A percentile compares a stretch with the other conserved stretches of the same genome.
phyloP scores from a whole-genome alignment of 73 alveolate genomes.

The Symbiodinium natans region DNA sequence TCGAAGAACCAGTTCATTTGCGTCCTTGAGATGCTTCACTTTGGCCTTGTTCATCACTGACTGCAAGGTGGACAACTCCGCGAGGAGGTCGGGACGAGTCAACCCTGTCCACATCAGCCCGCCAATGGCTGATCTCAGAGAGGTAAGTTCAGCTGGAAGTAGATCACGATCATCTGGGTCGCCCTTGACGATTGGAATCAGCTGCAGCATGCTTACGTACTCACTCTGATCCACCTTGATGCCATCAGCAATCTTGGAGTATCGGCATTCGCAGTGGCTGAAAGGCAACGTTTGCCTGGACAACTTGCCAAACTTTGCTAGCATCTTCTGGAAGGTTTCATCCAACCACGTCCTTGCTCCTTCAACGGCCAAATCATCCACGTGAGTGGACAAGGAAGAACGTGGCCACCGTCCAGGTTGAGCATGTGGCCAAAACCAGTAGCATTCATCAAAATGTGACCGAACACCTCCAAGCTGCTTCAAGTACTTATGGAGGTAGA shows the following conservation, averaged over 20 bases:
- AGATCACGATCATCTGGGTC: neutral
- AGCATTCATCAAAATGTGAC: conserved; percentile 1
- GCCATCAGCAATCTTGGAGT: neutral
- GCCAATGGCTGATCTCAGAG: neutral
- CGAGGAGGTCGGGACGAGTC: neutral
- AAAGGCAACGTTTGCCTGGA: neutral
- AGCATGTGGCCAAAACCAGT: neutral
- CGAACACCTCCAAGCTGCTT: neutral
- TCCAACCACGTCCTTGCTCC: neutral
- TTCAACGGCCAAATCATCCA: conserved; percentile 9
- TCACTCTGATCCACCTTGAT: neutral
- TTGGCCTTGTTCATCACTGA: neutral
- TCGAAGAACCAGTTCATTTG: neutral
- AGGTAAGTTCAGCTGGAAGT: neutral
- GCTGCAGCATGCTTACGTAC: neutral
- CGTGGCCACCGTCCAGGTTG: neutral
- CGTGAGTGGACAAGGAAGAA: neutral
- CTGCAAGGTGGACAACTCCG: neutral
- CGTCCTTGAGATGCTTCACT: neutral
- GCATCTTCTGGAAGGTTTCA: neutral
- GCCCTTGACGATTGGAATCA: neutral
- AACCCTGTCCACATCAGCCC: neutral
- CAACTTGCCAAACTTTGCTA: neutral
- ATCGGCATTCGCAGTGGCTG: neutral
- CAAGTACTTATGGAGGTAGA: neutral